Evolutionary conservation across 2,329 filamentous ascomycete genomes (phyloP), one percentile per base, ranked within the genome.

Genomic region (Metarhizium sp.): DNA sequence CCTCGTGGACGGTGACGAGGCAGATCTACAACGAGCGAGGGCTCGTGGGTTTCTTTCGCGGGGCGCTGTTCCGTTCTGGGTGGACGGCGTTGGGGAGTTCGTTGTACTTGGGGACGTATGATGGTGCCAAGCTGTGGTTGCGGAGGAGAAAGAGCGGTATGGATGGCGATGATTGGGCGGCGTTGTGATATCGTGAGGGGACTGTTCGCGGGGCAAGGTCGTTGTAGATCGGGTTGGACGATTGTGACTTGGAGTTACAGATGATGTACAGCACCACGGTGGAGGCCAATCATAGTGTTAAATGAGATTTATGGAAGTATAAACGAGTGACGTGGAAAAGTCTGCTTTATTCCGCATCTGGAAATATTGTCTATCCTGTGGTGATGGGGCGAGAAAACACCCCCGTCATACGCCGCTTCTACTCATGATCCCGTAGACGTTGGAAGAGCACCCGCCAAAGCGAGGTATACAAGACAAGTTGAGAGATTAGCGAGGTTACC

Each of bases 71-170:
- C 61, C 80, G 92, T 57, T 84, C 80, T 8, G 80, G 80, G 1
- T 96, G 91, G 91, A 94, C 91, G 14, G 86, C 90, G 54, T 60
- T 95, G 5, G 90, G 90, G 0, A 87, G 87, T 66, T 90, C 90
- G 3, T 72, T 96, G 55, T 96, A 96, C 75, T 73, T 96, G 46
- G 89, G 90, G 29, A 86, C 88, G 47, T 96, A 96, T 71, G 91
- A 96, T 69, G 85, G 85, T 60, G 86, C 88, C 10, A 85, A 90
- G 65, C 74, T 81, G 43, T 89, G 82, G 76, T 68, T 86, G 59
- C 74, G 71, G 51, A 64, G 68, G 50, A 67, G 70, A 53, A 78
- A 75, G 59, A 70, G 34, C 13, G 38, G 18, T 13, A 16, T 73
- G 53, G 67, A 64, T 29, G 38, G 60, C 46, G 73, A 76, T 50